A percentile compares a stretch with the other conserved stretches of the same genome.
phyloP scores from a whole-genome alignment of 352 stramenopile genomes.

The Thalassiosira livingstoniorum region DNA sequence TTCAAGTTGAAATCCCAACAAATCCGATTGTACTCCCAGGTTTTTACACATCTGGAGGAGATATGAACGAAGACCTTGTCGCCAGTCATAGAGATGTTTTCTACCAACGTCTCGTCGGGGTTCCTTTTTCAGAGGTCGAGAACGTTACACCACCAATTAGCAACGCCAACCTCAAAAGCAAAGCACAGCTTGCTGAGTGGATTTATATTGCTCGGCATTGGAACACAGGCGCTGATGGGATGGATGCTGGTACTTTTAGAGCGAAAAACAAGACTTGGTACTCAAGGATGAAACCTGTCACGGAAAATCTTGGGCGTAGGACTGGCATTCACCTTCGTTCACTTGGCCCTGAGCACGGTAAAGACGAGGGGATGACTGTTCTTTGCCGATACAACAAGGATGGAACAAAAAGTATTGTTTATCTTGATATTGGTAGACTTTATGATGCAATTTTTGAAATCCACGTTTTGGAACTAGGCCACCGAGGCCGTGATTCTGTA shows the following conservation, averaged over 20 bases:
- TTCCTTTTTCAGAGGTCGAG: slow-evolving; percentile 4
- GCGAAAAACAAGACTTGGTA: slow-evolving; percentile 54
- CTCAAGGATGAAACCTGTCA: slow-evolving; percentile 47
- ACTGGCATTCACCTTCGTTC: slow-evolving; percentile 47
- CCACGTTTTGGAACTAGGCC: slow-evolving; percentile 43
- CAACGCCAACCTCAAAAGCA: slow-evolving; percentile 53
- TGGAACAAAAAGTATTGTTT: slow-evolving; percentile 39
- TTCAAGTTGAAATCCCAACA: background rate
- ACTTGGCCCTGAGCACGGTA: background rate
- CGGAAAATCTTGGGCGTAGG: slow-evolving; percentile 39
- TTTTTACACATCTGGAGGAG: background rate
- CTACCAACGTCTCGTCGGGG: slow-evolving; percentile 29
- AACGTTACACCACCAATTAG: slow-evolving; percentile 14
- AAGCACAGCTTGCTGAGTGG: slow-evolving; percentile 39
- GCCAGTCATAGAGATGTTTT: slow-evolving; percentile 24
- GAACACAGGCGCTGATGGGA: slow-evolving; percentile 41
- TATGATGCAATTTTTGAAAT: slow-evolving; percentile 56
- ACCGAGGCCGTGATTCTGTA: slow-evolving; percentile 49
- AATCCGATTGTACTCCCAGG: slow-evolving; percentile 20
- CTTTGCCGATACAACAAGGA: slow-evolving; percentile 50
- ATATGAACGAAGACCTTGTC: slow-evolving; percentile 19
- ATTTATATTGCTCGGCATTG: slow-evolving; percentile 48
- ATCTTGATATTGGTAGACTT: slow-evolving; percentile 33
- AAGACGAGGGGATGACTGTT: slow-evolving; percentile 4
- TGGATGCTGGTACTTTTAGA: slow-evolving; percentile 41